Conservation (phyloP, 306 rosid species). For the Vicia sativa region DNA sequence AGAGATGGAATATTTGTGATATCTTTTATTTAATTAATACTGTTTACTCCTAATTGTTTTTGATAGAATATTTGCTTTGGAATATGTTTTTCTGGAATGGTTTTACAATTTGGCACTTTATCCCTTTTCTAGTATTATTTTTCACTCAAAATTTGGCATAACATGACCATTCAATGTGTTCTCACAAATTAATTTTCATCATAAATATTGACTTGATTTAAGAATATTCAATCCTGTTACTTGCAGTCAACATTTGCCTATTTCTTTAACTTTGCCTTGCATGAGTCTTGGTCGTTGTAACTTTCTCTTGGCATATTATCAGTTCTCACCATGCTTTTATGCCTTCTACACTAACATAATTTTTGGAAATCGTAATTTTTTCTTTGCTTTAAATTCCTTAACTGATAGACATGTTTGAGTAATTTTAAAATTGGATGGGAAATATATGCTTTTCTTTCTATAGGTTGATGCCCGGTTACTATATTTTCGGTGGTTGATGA, state of each 20-base stretch:
- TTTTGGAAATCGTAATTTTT: slow-evolving; percentile 17
- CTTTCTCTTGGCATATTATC: slow-evolving; percentile 25
- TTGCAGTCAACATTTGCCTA: slow-evolving; percentile 8
- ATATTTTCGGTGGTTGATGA: slow-evolving; percentile 31
- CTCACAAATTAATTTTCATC: not conserved
- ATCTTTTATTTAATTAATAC: slow-evolving; percentile 15
- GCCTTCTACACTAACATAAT: slow-evolving; percentile 21
- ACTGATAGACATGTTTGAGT: slow-evolving; percentile 36
- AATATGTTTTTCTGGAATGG: slow-evolving; percentile 21
- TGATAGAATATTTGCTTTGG: not conserved
- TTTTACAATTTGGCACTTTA: slow-evolving; percentile 7
- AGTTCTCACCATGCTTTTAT: slow-evolving; percentile 26
- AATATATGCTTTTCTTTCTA: slow-evolving; percentile 33
- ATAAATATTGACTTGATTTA: slow-evolving; percentile 34
- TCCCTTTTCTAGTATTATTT: slow-evolving; percentile 10
- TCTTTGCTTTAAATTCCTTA: slow-evolving; percentile 23
- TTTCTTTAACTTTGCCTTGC: slow-evolving; percentile 20
- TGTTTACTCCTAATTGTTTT: slow-evolving; percentile 21
- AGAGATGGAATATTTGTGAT: slow-evolving; percentile 14
- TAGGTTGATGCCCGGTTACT: slow-evolving; percentile 33
- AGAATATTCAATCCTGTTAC: slow-evolving; percentile 27
- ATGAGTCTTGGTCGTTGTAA: slow-evolving; percentile 17
- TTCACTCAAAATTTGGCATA: slow-evolving; percentile 21
- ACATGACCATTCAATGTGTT: slow-evolving; percentile 19
- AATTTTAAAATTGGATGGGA: slow-evolving; percentile 29